Conservation (phyloP, 108 stramenopile species). For the Parietichytrium sp. region DNA sequence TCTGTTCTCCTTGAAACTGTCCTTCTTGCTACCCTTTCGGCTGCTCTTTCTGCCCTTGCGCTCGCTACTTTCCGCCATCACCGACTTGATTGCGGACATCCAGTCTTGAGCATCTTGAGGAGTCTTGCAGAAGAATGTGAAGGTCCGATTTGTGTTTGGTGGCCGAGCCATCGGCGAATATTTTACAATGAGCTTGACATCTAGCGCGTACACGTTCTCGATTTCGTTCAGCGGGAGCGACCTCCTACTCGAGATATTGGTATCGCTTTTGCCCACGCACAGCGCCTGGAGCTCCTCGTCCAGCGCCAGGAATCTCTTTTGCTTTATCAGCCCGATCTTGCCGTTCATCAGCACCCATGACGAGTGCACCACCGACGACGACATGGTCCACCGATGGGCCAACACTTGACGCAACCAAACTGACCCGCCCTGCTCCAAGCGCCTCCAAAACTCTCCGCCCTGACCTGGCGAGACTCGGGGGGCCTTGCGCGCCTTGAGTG, state of each 20-base stretch:
- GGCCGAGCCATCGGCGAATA: neutral
- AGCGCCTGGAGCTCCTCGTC: neutral
- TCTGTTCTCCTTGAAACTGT: too few species aligned
- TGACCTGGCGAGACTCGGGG: too few species aligned
- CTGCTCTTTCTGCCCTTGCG: too few species aligned
- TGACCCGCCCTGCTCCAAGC: too few species aligned
- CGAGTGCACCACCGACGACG: conserved; percentile 25
- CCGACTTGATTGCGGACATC: neutral
- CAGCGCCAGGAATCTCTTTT: neutral
- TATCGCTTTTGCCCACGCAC: neutral
- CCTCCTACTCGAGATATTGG: neutral
- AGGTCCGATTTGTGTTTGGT: neutral
- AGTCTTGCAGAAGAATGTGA: neutral
- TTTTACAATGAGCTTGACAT: neutral
- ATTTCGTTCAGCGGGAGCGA: neutral
- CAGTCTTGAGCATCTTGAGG: neutral
- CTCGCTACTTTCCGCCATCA: too few species aligned
- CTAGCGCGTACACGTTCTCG: neutral
- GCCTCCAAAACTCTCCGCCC: too few species aligned
- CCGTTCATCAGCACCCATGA: conserved; percentile 11
- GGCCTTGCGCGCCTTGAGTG: too few species aligned
- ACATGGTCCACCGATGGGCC: too few species aligned
- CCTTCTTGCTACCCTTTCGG: too few species aligned
- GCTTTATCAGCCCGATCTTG: conserved; percentile 2
- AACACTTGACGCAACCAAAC: too few species aligned